Percentiles rank a stretch among this genome's conserved stretches.
Evolutionary conservation across 768 basidiomycete genomes (phyloP).

Genomic region (Russula dissimulans): DNA sequence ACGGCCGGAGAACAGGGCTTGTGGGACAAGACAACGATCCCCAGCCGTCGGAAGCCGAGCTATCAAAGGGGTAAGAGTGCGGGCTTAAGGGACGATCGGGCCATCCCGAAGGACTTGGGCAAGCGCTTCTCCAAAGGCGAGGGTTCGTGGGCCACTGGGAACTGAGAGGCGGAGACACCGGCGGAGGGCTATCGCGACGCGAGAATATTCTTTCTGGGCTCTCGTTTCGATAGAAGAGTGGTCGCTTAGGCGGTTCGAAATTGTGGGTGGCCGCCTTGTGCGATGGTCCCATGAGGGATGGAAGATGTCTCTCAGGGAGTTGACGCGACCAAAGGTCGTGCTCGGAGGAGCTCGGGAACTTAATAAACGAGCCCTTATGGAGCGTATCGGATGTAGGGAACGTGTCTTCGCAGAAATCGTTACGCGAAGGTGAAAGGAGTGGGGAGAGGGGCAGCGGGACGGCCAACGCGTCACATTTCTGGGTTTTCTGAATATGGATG

Average conservation of each 20-base stretch:
- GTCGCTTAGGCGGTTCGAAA: background rate
- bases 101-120: background rate
- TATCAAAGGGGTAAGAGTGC: background rate
- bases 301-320: background rate
- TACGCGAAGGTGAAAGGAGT: background rate
- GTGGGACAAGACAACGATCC: constrained; percentile 11
- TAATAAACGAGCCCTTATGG: background rate
- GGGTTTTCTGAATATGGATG: background rate
- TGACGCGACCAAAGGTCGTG: background rate
- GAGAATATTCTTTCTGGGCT: background rate
- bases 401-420: background rate
- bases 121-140: background rate
- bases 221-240: background rate
- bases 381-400: background rate
- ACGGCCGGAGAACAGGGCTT: constrained; percentile 3
- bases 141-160: background rate
- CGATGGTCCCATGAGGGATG: background rate
- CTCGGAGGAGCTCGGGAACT: background rate
- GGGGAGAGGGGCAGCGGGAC: constrained; percentile 1
- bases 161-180: background rate
- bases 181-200: background rate
- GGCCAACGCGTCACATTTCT: background rate
- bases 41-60: background rate
- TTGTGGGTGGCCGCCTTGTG: background rate
- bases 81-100: background rate